phyloP scores from a whole-genome alignment of 306 rosid species.

The Psophocarpus tetragonolobus region DNA sequence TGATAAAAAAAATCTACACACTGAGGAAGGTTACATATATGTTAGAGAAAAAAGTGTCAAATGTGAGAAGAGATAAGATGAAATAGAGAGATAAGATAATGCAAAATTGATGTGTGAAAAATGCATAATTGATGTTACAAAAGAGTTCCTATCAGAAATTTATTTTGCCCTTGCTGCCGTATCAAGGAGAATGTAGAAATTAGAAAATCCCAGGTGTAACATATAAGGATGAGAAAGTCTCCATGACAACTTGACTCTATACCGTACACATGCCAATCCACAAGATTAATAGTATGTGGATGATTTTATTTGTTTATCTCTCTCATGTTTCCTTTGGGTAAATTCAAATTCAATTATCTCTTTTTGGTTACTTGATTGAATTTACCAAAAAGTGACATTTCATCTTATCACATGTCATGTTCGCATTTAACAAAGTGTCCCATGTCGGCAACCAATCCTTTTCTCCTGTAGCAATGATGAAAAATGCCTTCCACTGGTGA shows the following conservation, averaged over 20 bases:
- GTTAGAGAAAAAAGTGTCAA: background rate
- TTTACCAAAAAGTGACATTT: background rate
- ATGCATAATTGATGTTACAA: background rate
- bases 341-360: background rate
- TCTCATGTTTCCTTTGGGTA: background rate
- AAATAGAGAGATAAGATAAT: background rate
- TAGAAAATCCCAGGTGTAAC: background rate
- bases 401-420: background rate
- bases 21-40: background rate
- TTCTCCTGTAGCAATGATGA: background rate
- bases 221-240: background rate
- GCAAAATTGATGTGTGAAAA: background rate
- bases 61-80: background rate
- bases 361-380: background rate
- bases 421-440: constrained; percentile 5
- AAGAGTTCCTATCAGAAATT: background rate
- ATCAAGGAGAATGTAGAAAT: background rate
- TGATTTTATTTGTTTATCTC: background rate
- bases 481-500: background rate
- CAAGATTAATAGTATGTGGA: background rate
- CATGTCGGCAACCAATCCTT: constrained; percentile 36
- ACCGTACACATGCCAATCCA: background rate
- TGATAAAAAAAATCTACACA: too few species aligned
- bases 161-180: background rate
- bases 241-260: background rate